Conservation (phyloP, 108 stramenopile species). For the Nitzschia palea region DNA sequence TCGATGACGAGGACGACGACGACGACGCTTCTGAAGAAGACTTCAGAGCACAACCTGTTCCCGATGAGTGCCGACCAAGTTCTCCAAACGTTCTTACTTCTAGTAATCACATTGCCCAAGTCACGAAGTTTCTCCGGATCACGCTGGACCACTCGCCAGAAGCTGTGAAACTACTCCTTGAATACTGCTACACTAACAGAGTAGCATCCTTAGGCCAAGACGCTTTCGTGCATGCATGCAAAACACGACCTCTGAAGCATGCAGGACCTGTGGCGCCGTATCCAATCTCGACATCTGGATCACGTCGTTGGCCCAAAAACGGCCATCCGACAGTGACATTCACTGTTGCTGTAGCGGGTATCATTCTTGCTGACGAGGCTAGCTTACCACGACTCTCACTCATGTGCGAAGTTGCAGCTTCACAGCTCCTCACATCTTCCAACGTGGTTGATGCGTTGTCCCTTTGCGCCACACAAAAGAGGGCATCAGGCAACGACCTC, state of each 20-base stretch:
- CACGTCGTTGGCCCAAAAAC: conserved; percentile 51
- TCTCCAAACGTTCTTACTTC: background rate
- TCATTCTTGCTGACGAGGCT: conserved; percentile 79
- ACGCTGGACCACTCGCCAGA: conserved; percentile 70
- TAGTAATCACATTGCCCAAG: background rate
- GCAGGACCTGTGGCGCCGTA: conserved; percentile 37
- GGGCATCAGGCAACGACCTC: conserved; percentile 62
- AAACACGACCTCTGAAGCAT: conserved; percentile 30
- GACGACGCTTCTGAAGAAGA: conserved; percentile 24
- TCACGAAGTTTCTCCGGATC: conserved; percentile 18
- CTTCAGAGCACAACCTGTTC: background rate
- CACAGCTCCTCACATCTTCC: conserved; percentile 49
- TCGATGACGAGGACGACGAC: conserved; percentile 64
- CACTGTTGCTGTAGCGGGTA: conserved; percentile 64
- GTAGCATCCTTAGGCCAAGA: conserved; percentile 65
- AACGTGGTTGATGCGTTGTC: conserved; percentile 70
- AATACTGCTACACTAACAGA: conserved; percentile 88
- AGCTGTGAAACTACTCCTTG: conserved; percentile 82
- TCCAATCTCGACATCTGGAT: background rate
- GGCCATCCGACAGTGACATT: conserved; percentile 64
- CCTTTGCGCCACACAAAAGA: conserved; percentile 52
- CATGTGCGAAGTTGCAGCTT: conserved; percentile 87
- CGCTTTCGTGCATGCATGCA: conserved; percentile 63
- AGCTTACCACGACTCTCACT: conserved; percentile 68
- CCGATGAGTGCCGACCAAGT: background rate